phyloP scores from a whole-genome alignment of 768 basidiomycete genomes.

The Grammothele lineata region DNA sequence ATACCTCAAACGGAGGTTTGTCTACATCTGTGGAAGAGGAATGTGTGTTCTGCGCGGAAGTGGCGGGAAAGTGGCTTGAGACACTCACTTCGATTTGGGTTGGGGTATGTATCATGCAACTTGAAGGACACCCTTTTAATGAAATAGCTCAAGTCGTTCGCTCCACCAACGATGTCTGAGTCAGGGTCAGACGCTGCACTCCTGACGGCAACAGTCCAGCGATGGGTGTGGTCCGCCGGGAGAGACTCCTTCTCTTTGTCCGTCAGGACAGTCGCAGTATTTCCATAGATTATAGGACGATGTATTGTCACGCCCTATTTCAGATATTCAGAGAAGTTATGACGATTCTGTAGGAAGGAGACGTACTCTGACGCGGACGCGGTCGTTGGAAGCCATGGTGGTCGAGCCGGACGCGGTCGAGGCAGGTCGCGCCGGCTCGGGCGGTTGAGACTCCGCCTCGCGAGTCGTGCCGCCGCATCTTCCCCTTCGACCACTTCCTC shows the following conservation, averaged over 20 bases:
- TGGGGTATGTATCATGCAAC: conserved; percentile 93
- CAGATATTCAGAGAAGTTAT: conserved; percentile 6
- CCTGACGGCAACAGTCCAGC: conserved; percentile 94
- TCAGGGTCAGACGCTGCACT: conserved; percentile 75
- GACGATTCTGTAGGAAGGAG: conserved; percentile 19
- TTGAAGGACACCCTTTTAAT: conserved; percentile 97
- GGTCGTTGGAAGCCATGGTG: conserved; percentile 55
- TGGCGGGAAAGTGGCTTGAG: conserved; percentile 3
- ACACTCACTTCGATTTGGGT: conserved; percentile 79
- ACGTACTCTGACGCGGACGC: conserved; percentile 77
- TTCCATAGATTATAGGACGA: conserved; percentile 94
- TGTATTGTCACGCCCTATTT: conserved; percentile 79
- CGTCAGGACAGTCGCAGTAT: conserved; percentile 78
- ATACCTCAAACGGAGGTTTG: conserved; percentile 89
- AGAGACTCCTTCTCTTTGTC: conserved; percentile 61
- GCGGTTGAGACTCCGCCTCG: conserved; percentile 30
- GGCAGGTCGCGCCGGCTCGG: conserved; percentile 32
- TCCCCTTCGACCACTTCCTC: conserved; percentile 35
- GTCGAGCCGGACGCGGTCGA: conserved; percentile 28
- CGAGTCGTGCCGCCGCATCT: conserved; percentile 12
- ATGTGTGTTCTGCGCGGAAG: too few species aligned
- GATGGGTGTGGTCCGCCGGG: conserved; percentile 80
- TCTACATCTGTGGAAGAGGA: too few species aligned
- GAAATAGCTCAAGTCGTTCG: conserved; percentile 86
- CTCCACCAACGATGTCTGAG: conserved; percentile 79